A percentile compares a stretch with the other conserved stretches of the same genome.
These are phyloP conservation scores for Artemisia tridentata DNA, from an alignment of 129 eudicot genomes.

Conservation along the genomic window DNA sequence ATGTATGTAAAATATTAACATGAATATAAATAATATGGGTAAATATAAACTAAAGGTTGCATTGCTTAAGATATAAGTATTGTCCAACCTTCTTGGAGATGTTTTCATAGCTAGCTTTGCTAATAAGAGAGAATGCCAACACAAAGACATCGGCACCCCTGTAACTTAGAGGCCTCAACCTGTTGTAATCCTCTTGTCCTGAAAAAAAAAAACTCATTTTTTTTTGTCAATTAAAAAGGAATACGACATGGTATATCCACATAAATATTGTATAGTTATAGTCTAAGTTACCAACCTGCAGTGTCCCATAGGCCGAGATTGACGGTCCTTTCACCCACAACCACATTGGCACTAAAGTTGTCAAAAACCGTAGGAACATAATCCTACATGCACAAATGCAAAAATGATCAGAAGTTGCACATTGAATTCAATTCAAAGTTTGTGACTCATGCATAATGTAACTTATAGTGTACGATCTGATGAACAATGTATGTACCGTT, in stretches of 20 bases:
- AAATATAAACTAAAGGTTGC: not conserved
- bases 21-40: not conserved
- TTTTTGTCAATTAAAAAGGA: not conserved
- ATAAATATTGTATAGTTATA: too few relatives aligned
- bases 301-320: conserved; percentile 91
- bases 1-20: not conserved
- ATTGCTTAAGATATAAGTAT: not conserved
- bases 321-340: conserved; percentile 68
- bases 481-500: conserved; percentile 30
- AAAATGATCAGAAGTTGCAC: not conserved
- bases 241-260: not conserved
- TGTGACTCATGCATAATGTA: not conserved
- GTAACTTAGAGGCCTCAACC: conserved; percentile 78
- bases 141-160: conserved; percentile 85
- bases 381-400: conserved; percentile 39
- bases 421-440: not conserved
- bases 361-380: conserved; percentile 88
- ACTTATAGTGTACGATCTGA: not conserved
- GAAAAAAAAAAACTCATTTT: not conserved
- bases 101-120: conserved; percentile 87
- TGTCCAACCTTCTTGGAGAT: conserved; percentile 54
- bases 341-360: conserved; percentile 83
- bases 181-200: conserved; percentile 93
- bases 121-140: conserved; percentile 69
- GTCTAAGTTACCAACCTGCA: conserved; percentile 45